Conservation (phyloP, 202 grass and related monocot species). For the Hordeum pubiflorum region DNA sequence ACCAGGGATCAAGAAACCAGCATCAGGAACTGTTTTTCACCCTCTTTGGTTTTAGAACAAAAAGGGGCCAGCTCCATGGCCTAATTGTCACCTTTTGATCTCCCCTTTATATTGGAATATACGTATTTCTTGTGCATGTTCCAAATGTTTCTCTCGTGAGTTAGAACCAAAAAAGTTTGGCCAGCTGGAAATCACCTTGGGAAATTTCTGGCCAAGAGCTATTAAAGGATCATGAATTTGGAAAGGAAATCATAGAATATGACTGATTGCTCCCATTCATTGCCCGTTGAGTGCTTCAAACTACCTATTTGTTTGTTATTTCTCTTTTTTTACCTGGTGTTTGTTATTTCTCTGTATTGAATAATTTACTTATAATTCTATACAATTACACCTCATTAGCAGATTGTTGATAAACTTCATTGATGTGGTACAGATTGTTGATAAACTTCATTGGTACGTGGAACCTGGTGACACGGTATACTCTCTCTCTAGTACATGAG, state of each 20-base stretch:
- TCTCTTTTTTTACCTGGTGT: not conserved
- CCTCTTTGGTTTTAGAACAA: not conserved
- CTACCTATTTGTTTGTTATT: not conserved
- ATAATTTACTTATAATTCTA: slow-evolving; percentile 5
- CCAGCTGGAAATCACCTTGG: not conserved
- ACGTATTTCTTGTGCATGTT: slow-evolving; percentile 1
- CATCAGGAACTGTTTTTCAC: not conserved
- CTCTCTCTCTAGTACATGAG: not conserved
- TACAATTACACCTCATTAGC: slow-evolving; percentile 17
- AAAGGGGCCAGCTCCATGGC: not conserved
- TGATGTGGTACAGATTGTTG: slow-evolving; percentile 75
- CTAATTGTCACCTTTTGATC: slow-evolving; percentile 1
- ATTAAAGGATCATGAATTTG: not conserved
- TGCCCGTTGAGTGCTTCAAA: not conserved
- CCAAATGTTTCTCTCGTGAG: not conserved
- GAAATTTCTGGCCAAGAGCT: not conserved
- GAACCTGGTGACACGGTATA: slow-evolving; percentile 70
- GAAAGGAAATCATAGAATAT: not conserved
- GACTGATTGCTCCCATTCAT: slow-evolving; percentile 5
- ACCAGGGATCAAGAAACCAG: not conserved
- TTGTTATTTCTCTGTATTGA: slow-evolving; percentile 14
- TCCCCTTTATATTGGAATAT: not conserved
- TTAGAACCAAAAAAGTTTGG: not conserved
- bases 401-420: slow-evolving; percentile 64
- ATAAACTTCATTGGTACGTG: slow-evolving; percentile 92